Evolutionary conservation across 306 rosid genomes (phyloP), one percentile per base, ranked within the genome.

Genomic region (Herpetospermum pedunculosum): DNA sequence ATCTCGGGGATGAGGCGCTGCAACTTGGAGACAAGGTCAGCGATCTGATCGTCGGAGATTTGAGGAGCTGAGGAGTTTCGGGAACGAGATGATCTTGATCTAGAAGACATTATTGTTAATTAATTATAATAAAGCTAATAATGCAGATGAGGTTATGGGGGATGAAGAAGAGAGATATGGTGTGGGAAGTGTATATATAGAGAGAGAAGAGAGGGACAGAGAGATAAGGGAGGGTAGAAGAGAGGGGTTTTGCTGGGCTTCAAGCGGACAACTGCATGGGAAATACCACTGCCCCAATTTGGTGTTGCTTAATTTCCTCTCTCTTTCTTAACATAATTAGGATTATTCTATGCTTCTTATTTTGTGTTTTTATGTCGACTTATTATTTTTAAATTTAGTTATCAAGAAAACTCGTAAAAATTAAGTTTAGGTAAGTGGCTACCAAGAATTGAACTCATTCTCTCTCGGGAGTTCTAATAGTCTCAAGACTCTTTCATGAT

Each of bases 1-100:
- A 91, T 86, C 86, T 91, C 92, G 16, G 98, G 98, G 59, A 93
- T 82, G 63, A 93, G 96, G 76, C 81, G 91, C 63, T 86, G 98
- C 38, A 93, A 84, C 86, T 89, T 91, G 40, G 94, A 83, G 65
- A 93, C 81, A 35, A 93, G 97, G 77, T 91, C 98, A 47, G 86
- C 70, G 85, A 93, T 93, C 86, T 93, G 97, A 10, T 88, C 97
- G 70, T 93, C 98, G 37, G 84, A 84, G 81, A 90, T 87, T 67
- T 78, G 81, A 40, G 84, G 83, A 0, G 13, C 85, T 0, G 34
- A 8, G 28, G 95, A 77, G 76, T 87, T 92, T 76, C 88, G 81
- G 1, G 94, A 86, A 50, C 96, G 88, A 7, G 86, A 90, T 2
- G 86, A 92, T 80, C 93, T 83, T 85, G n/a, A n/a, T n/a, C 98